Evolutionary conservation across 2,329 filamentous ascomycete genomes (phyloP).

Genomic region (Pestalotiopsis sp.): DNA sequence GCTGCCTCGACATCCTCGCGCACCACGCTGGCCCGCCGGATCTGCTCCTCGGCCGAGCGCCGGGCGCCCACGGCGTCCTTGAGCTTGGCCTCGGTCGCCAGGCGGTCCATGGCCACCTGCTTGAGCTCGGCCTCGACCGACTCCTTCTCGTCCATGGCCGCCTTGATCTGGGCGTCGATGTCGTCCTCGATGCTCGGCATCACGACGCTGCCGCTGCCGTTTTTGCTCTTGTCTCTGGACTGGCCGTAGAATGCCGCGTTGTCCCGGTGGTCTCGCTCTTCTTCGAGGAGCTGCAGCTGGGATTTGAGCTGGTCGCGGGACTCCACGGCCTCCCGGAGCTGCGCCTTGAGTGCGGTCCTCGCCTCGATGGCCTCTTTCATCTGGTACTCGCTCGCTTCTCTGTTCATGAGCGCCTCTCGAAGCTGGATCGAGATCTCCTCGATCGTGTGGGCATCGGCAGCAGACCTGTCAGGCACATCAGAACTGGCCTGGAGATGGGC

Average conservation of each 20-base stretch:
- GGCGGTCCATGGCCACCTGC: not conserved
- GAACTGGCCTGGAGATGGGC: not conserved
- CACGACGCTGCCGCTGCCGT: not conserved
- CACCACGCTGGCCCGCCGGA: not conserved
- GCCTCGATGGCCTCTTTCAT: constrained; percentile 2
- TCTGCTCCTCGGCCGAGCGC: constrained; percentile 1
- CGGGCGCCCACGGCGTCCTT: constrained; percentile 2
- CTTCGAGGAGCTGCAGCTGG: not conserved
- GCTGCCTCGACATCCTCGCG: not conserved
- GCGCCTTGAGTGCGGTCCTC: not conserved
- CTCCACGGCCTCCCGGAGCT: not conserved
- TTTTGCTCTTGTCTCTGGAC: not conserved
- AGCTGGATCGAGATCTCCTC: not conserved
- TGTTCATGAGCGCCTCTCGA: not conserved
- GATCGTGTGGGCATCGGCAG: not conserved
- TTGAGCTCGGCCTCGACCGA: not conserved
- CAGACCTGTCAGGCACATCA: not conserved
- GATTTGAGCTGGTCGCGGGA: not conserved
- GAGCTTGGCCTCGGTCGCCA: constrained; percentile 1
- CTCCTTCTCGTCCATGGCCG: not conserved
- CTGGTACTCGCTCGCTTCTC: not conserved
- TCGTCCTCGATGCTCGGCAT: not conserved
- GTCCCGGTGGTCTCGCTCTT: not conserved
- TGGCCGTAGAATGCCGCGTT: not conserved
- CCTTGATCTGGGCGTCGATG: not conserved